These are phyloP conservation scores for Phytophthora cryptogea DNA, from an alignment of 352 stramenopile genomes.

Conservation along the genomic window DNA sequence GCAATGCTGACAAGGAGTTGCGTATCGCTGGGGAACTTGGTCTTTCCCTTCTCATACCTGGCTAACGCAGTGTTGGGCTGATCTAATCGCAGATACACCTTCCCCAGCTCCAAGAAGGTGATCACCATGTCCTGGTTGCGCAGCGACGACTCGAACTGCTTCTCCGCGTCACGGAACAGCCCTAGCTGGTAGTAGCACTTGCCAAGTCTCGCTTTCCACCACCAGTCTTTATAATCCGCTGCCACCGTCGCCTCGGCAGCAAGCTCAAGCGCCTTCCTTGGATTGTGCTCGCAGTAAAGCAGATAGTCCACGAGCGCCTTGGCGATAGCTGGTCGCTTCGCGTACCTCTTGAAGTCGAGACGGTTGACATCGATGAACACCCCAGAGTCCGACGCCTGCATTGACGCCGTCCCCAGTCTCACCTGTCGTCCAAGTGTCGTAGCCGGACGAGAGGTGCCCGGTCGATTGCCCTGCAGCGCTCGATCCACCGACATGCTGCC, in stretches of 20 bases:
- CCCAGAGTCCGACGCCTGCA: slow-evolving; percentile 66
- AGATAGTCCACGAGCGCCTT: slow-evolving; percentile 92
- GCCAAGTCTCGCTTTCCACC: slow-evolving; percentile 93
- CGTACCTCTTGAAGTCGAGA: slow-evolving; percentile 92
- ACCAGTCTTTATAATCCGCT: slow-evolving; percentile 93
- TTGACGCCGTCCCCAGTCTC: slow-evolving; percentile 90
- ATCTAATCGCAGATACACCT: slow-evolving; percentile 95
- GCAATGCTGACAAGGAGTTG: slow-evolving; percentile 87
- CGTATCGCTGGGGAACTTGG: slow-evolving; percentile 77
- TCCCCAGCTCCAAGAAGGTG: slow-evolving; percentile 92
- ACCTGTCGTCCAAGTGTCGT: slow-evolving; percentile 92
- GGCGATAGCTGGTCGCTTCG: slow-evolving; percentile 79
- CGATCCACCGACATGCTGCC: slow-evolving; percentile 79
- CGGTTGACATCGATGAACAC: slow-evolving; percentile 92
- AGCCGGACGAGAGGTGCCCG: slow-evolving; percentile 82
- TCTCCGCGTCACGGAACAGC: slow-evolving; percentile 92
- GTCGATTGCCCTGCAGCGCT: slow-evolving; percentile 72
- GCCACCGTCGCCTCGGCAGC: slow-evolving; percentile 89
- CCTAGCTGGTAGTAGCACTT: slow-evolving; percentile 96
- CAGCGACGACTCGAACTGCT: slow-evolving; percentile 91
- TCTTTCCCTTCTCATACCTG: slow-evolving; percentile 70
- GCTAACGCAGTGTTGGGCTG: slow-evolving; percentile 93
- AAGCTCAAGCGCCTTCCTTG: slow-evolving; percentile 91
- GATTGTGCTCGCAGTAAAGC: slow-evolving; percentile 93
- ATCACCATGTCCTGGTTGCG: slow-evolving; percentile 90